Evolutionary conservation across 352 stramenopile genomes (phyloP).

Genomic region (Phytophthora cryptogea): DNA sequence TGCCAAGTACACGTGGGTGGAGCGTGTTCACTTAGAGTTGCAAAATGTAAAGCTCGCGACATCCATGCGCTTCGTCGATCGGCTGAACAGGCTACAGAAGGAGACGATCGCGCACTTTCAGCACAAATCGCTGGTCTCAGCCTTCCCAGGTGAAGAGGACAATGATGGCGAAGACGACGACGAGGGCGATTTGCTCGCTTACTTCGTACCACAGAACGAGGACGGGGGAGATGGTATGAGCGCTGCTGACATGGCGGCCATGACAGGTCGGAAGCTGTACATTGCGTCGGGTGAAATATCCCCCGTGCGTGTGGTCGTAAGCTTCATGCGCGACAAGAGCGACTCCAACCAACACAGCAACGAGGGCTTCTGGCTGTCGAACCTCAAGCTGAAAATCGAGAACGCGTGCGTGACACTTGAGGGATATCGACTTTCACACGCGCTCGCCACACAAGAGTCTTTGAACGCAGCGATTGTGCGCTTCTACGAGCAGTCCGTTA

Average conservation of each 20-base stretch:
- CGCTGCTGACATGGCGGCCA: constrained; percentile 56
- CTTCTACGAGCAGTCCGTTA: constrained; percentile 85
- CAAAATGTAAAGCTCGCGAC: constrained; percentile 77
- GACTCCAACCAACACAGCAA: constrained; percentile 38
- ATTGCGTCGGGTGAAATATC: constrained; percentile 71
- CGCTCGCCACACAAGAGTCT: constrained; percentile 76
- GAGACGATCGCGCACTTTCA: constrained; percentile 78
- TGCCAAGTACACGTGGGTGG: constrained; percentile 72
- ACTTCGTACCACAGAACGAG: constrained; percentile 56
- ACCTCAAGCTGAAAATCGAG: constrained; percentile 88
- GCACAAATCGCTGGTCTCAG: constrained; percentile 55
- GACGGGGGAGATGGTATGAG: constrained; percentile 40
- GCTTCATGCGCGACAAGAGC: constrained; percentile 75
- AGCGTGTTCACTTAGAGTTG: constrained; percentile 58
- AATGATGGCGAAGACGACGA: constrained; percentile 31
- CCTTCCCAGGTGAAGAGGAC: constrained; percentile 41
- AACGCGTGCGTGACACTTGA: constrained; percentile 81
- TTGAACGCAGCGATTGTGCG: constrained; percentile 60
- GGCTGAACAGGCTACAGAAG: constrained; percentile 57
- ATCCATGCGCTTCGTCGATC: constrained; percentile 82
- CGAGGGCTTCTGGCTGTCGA: constrained; percentile 76
- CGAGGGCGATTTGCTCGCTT: constrained; percentile 65
- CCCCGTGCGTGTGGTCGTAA: constrained; percentile 75
- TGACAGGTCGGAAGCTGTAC: constrained; percentile 82
- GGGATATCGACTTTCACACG: constrained; percentile 65